Base-by-base conservation (phyloP, 768 basidiomycete genomes). In the Rhizopogon sp. region DNA sequence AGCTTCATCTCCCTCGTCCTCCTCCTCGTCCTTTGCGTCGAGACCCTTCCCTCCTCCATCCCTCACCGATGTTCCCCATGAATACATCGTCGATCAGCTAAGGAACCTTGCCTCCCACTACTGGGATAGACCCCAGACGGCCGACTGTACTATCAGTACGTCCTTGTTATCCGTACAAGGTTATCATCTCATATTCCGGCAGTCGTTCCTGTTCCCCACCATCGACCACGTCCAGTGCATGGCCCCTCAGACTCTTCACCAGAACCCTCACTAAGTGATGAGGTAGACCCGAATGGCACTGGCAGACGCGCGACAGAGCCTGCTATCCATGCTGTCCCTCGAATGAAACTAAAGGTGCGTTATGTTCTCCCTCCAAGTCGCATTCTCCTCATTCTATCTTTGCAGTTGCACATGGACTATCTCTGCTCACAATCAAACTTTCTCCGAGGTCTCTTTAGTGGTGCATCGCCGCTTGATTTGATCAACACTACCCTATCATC, bases 351-450 rank as follows among this genome's bases (percentile, higher is more conserved):
- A 60, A 82, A 80, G 65, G 89, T 89, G 55, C 16, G 79, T 67
- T 0, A 8, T 9, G 22, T 9, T n/a, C 2, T n/a, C n/a, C 40
- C 6, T 28, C 43, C 17, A 43, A 20, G 22, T 22, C n/a, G 2
- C 20, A 44, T 44, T 45, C 45, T 61, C 20, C 54, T 60, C 49
- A 60, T 52, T 2, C 53, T 49, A 10, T 39, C 49, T 31, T 41
- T 25, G 25, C 61, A 92, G 90, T 72, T 93, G 28, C 93, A 96
- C 63, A 76, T 81, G 58, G 88, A 90, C 65, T 91, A 87, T 64
- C 80, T 96, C 43, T 82, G 83, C n/a, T 84, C 88, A 16, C 90
- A 93, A 68, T 93, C 91, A 0, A 77, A 77, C 42, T 82, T 92
- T 52, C 74, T 94, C 44, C 76, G 84, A 39, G 80, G 78, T 7